Percentiles rank a stretch among this genome's conserved stretches.
phyloP scores from a whole-genome alignment of 345 rosid species.

The Syzygium aromaticum region DNA sequence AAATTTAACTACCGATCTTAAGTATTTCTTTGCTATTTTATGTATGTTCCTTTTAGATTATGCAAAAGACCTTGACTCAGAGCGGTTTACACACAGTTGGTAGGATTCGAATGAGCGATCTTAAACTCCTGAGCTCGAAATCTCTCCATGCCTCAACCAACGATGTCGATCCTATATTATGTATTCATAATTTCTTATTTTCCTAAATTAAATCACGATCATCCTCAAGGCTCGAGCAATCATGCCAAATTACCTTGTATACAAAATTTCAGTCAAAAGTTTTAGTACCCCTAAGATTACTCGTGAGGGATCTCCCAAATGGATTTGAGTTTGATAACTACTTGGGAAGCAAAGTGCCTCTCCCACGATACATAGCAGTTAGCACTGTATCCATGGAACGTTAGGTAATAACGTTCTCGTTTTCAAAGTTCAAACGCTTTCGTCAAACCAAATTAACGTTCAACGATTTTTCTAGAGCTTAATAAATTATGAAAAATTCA shows the following conservation, averaged over 20 bases:
- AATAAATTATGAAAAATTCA: background rate
- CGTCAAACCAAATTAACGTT: background rate
- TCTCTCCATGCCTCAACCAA: background rate
- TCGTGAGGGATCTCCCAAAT: background rate
- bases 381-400: background rate
- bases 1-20: too few relatives aligned
- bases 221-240: background rate
- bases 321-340: background rate
- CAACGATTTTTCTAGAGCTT: background rate
- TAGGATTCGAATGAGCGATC: accelerated
- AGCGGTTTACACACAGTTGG: accelerated
- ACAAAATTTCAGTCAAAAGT: background rate
- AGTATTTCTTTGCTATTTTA: too few relatives aligned
- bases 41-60: too few relatives aligned
- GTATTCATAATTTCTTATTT: background rate
- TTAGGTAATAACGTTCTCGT: background rate
- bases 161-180: background rate
- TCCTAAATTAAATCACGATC: background rate
- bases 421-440: background rate
- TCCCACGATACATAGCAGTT: background rate
- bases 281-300: background rate
- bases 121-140: background rate
- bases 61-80: background rate
- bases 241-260: background rate
- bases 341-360: background rate